Base-by-base conservation (phyloP, 2,329 filamentous ascomycete species). In the Zasmidium angulare region DNA sequence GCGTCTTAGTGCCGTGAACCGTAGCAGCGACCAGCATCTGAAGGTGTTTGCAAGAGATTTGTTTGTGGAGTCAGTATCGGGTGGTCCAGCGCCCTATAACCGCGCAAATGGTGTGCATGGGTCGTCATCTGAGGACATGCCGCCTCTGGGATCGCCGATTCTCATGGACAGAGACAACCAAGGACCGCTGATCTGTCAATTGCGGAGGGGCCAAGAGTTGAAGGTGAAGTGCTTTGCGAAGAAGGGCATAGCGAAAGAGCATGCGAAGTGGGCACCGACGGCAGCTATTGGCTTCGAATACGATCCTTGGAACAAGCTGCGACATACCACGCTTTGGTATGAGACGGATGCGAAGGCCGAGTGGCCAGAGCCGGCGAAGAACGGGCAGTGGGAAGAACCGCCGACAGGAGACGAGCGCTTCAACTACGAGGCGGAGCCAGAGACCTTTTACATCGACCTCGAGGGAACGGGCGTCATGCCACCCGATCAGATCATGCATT, bases 221-320 rank as follows among this genome's bases (percentile, higher is more conserved):
- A 89, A 91, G 74, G 85, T 99, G 72, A 90, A 86, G 62, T 98
- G 93, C 73, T 89, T 97, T 66, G 95, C 93, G 53, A 97, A 96
- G 82, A 98, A 98, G 82, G 95, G 95, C 1, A 98, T 98, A 65
- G 93, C 93, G 40, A 99, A 99, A 81, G 95, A 99, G 76, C 95
- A 99, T 77, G 91, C 95, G 10, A 99, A 99, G 77, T 99, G 95
- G 95, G 90, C 91, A 70, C 93, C 95, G 1, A 93, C 90, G 36
- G 85, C 92, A 46, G 95, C 95, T 2, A 88, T 99, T 46, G 93
- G 91, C 22, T 99, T 99, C 74, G 95, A 99, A 77, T 99, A 99
- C 76, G 95, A 99, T 74, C 95, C 95, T 61, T 90, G 96, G 76
- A 99, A 99, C 79, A 97, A 96, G 78, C 81, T 99, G 66, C 86